Evolutionary conservation across 1,139 yeast genomes (phyloP), one percentile per base, ranked within the genome.

Genomic region (Pneumocystis jirovecii): DNA sequence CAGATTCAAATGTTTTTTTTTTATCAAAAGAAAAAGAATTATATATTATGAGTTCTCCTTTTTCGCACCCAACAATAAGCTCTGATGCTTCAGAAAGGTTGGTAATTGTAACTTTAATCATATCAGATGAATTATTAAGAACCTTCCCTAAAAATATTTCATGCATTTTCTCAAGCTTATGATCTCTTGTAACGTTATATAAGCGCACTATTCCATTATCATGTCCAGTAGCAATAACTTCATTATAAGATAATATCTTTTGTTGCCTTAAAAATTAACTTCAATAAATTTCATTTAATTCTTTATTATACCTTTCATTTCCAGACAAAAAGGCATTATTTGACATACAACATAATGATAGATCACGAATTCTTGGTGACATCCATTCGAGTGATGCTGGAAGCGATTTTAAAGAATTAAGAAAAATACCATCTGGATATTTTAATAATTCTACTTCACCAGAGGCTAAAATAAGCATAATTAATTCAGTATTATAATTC

Each of bases 391-490:
- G 61, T 21, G 61, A 39, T 39, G 61, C n/a, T 39, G 61, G 61
- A 39, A 42, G 61, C 21, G 40, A 42, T 39, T 60, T 42, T 21
- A 60, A 21, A 4, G 44, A 39, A 42, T 39, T 60, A 25, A 39
- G 19, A 50, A 50, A 50, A 50, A 50, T 25, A 17, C 57, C 57
- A 21, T 70, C 72, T 1, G 73, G 78, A 19, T 82, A 78, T 37
- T 81, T 71, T 4, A 72, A 74, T 29, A 77, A 76, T 3, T 82
- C 76, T 77, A 87, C 81, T 78, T 89, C 84, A 25, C 96, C 89
- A 63, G 83, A 79, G 93, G 96, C 89, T 69, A 85, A 84, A 61
- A 82, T 81, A 64, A 86, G 79, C 5, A 84, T 84, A 5, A 86
- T 85, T 1, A 82, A 73, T 34, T 80, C 77, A 0, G 95, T 95